A percentile compares a stretch with the other conserved stretches of the same genome.
Conservation (phyloP, 805 yeast genomes). For the Candida chauliodis region DNA sequence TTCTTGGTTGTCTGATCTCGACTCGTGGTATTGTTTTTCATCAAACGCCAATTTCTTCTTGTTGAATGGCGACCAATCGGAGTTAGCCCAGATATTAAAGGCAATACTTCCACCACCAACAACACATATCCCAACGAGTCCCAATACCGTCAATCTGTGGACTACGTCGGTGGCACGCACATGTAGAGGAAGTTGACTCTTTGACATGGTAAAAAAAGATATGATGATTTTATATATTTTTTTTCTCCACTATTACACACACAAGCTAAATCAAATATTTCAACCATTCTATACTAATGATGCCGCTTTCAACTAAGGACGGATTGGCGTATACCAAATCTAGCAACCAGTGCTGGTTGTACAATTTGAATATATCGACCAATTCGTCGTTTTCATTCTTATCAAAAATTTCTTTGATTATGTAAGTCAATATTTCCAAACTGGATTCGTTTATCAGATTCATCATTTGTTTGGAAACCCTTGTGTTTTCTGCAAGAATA, state of each 20-base stretch:
- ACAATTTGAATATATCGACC: conserved; percentile 29
- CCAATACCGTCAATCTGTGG: conserved; percentile 41
- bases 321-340: conserved; percentile 40
- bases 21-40: conserved; percentile 28
- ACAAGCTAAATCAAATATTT: conserved; percentile 28
- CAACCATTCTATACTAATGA: conserved; percentile 35
- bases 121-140: conserved; percentile 38
- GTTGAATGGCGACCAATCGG: conserved; percentile 42
- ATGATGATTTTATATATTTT: not conserved
- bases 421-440: conserved; percentile 30
- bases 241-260: conserved; percentile 1
- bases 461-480: conserved; percentile 13
- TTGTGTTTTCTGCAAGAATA: conserved; percentile 16
- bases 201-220: conserved; percentile 13
- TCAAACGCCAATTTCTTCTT: conserved; percentile 36
- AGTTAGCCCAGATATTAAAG: conserved; percentile 41
- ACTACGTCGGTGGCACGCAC: conserved; percentile 43
- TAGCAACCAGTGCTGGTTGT: conserved; percentile 39
- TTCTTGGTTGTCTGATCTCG: conserved; percentile 13
- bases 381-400: conserved; percentile 13
- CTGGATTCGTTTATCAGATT: conserved; percentile 28
- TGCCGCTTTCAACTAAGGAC: conserved; percentile 30
- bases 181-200: conserved; percentile 33
- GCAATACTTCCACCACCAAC: conserved; percentile 37
- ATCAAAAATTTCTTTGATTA: conserved; percentile 25